Base-by-base conservation (phyloP, 1,139 yeast genomes). In the Diutina sp. region DNA sequence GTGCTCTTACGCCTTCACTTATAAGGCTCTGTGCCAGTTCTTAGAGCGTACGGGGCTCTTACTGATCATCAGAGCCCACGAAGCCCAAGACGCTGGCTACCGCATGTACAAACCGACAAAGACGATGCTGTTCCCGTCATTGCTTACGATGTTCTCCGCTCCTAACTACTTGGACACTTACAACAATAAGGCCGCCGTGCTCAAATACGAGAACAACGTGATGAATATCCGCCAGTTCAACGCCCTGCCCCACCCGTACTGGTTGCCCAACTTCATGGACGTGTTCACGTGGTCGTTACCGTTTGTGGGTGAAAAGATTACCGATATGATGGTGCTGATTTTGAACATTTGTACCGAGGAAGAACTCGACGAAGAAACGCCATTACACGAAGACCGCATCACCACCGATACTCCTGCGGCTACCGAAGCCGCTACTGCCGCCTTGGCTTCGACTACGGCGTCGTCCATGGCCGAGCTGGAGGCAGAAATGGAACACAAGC, bases 201-300 rank as follows among this genome's bases (percentile, higher is more conserved):
- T 93, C 65, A 90, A 85, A 66, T 93, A 91, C 70, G 97, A 90
- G 64, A 82, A 87, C 65, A 87, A 90, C 63, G 95, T 91, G 48
- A 87, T 93, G 95, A 93, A 93, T 69, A 93, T 93, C 61, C 81
- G 98, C 60, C 99, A 93, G 71, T 93, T 93, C 73, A 90, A 90
- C 68, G 75, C 87, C 65, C 85, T 93, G 47, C 96, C 97, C 8
- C 98, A 93, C 70, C 99, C 99, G 1, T 93, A 93, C 71, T 91
- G 96, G 93, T 76, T 93, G 62, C 99, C 99, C 4, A 91, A 91
- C 69, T 90, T 91, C 65, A 90, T 91, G 96, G 97, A 93, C 69
- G 97, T 91, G 6, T 93, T 93, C 69, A 87, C 97, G 6, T 93
- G 99, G 99, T 89, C 97, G 3, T 75, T 93, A 59, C 99, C 99